These are phyloP conservation scores for Juglanconis oblonga DNA, from an alignment of 2,329 filamentous ascomycete species.

Conservation along the genomic window DNA sequence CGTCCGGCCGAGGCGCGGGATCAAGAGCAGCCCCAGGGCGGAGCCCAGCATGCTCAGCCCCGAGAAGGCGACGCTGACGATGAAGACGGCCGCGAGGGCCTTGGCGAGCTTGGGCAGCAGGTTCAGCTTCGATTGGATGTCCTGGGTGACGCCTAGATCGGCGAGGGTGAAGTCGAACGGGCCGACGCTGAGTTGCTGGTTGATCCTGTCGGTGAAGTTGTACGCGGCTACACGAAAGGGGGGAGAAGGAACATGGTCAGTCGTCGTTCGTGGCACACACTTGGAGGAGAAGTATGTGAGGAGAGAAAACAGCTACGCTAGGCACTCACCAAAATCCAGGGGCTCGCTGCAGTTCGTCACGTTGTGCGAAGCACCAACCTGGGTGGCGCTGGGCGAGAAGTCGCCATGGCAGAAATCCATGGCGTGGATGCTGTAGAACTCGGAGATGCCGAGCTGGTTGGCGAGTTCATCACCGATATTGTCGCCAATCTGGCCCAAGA, in stretches of 20 bases:
- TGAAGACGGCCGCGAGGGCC: constrained; percentile 21
- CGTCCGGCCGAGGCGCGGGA: constrained; percentile 9
- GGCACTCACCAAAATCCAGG: constrained; percentile 20
- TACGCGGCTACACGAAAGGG: constrained; percentile 10
- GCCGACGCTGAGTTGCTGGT: constrained; percentile 21
- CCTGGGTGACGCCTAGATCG: constrained; percentile 19
- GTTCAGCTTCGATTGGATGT: constrained; percentile 20
- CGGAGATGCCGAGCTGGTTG: constrained; percentile 26
- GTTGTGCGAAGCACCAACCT: constrained; percentile 21
- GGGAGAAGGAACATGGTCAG: no score
- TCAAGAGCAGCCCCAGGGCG: constrained; percentile 15
- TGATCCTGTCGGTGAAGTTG: constrained; percentile 19
- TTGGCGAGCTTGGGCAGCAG: constrained; percentile 19
- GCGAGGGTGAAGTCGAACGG: constrained; percentile 19
- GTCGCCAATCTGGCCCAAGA: constrained; percentile 20
- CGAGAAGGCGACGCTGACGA: constrained; percentile 19
- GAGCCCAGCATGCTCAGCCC: constrained; percentile 19
- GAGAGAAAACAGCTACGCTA: not conserved
- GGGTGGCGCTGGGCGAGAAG: constrained; percentile 24
- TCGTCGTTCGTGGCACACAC: not conserved
- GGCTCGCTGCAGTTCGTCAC: constrained; percentile 25
- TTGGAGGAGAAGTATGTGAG: not conserved
- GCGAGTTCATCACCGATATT: constrained; percentile 23
- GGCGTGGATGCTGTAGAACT: constrained; percentile 31
- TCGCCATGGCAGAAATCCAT: constrained; percentile 28